A percentile compares a stretch with the other conserved stretches of the same genome.
Conservation (phyloP, 1,284 basidiomycete species). For the Puccinia coronata region DNA sequence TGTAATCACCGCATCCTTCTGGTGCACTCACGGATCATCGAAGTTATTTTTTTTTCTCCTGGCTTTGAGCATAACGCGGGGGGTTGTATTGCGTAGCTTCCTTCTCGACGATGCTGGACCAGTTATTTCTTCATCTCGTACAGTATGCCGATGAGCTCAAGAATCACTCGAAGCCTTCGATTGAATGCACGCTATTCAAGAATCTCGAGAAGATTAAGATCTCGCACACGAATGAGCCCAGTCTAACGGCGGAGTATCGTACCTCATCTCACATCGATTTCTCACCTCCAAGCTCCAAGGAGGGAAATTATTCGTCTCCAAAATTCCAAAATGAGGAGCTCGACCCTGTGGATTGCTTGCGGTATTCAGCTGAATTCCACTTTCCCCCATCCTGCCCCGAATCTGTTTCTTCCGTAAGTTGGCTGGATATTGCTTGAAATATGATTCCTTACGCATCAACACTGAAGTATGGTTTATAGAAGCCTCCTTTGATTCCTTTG, state of each 20-base stretch:
- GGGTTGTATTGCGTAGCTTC: conserved; percentile 3
- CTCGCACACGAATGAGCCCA: conserved; percentile 44
- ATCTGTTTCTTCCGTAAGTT: conserved; percentile 4
- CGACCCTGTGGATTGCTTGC: conserved; percentile 40
- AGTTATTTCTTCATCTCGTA: conserved; percentile 41
- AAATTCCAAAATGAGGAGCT: neutral
- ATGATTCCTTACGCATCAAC: neutral
- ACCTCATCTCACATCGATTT: conserved; percentile 38
- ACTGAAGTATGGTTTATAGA: neutral
- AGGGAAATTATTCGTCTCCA: neutral
- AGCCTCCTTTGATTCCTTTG: neutral
- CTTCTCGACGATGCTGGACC: conserved; percentile 35
- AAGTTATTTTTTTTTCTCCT: conserved; percentile 16
- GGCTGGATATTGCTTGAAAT: neutral
- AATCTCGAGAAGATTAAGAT: conserved; percentile 24
- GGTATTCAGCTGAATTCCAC: conserved; percentile 35
- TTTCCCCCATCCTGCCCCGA: neutral
- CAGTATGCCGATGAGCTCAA: conserved; percentile 46
- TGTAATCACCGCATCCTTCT: conserved; percentile 23
- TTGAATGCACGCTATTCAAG: conserved; percentile 36
- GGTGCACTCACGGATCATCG: conserved; percentile 10
- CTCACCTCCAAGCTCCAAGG: conserved; percentile 18
- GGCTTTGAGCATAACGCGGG: conserved; percentile 11
- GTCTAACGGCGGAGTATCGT: conserved; percentile 29
- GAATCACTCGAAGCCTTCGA: conserved; percentile 37